Evolutionary conservation across 805 yeast genomes (phyloP).

Genomic region (Hanseniaspora hatyaiensis): DNA sequence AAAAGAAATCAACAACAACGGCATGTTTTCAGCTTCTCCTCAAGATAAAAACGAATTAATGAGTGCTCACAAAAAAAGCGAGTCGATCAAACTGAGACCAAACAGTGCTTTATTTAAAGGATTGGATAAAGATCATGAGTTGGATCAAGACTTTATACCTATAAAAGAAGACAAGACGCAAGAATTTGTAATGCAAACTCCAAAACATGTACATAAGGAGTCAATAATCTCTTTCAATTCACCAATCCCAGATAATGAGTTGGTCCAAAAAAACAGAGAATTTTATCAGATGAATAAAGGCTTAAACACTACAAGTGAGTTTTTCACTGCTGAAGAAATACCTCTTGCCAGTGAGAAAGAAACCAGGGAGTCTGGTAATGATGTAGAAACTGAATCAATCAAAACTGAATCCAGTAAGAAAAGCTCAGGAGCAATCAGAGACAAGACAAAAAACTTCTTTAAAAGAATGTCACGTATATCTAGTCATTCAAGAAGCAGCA

Average conservation of each 20-base stretch:
- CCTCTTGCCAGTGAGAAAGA: conserved; percentile 7
- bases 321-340: conserved; percentile 27
- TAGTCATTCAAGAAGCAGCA: conserved; percentile 3
- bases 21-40: too few species aligned
- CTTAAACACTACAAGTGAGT: conserved; percentile 23
- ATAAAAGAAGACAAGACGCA: background rate
- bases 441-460: conserved; percentile 16
- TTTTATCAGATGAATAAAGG: conserved; percentile 24
- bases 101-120: conserved; percentile 10
- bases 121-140: background rate
- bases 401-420: too few species aligned
- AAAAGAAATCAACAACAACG: too few species aligned
- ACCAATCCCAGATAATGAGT: conserved; percentile 20
- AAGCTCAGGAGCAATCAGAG: background rate
- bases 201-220: background rate
- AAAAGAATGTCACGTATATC: conserved; percentile 14
- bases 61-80: conserved; percentile 6
- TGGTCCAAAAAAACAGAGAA: conserved; percentile 20
- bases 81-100: conserved; percentile 15
- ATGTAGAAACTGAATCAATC: background rate
- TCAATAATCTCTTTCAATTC: conserved; percentile 23
- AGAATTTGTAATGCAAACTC: background rate
- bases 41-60: background rate
- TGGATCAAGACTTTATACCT: background rate
- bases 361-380: background rate